Conservation (phyloP, 2,329 filamentous ascomycete genomes). For the Aspergillus quadrilineatus region DNA sequence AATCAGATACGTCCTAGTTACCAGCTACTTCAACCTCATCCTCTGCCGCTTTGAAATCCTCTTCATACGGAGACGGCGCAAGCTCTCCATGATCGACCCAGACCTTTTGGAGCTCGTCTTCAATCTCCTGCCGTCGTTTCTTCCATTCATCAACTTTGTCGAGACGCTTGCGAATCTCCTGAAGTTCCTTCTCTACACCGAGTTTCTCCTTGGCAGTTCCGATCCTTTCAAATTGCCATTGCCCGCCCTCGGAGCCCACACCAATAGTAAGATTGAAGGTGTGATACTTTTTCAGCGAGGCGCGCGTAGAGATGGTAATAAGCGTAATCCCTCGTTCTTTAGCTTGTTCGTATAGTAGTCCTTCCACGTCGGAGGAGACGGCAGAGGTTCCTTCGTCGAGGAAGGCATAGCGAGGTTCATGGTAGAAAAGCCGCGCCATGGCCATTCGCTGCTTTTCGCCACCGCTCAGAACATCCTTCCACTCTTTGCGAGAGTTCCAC, state of each 20-base stretch:
- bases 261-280: slow-evolving; percentile 86
- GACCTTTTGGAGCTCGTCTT: slow-evolving; percentile 70
- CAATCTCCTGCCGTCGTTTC: slow-evolving; percentile 73
- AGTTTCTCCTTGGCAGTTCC: slow-evolving; percentile 92
- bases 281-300: slow-evolving; percentile 93
- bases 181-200: slow-evolving; percentile 85
- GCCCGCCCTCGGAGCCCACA: slow-evolving; percentile 73
- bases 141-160: slow-evolving; percentile 84
- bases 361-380: slow-evolving; percentile 87
- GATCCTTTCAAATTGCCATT: slow-evolving; percentile 91
- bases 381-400: slow-evolving; percentile 95
- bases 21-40: slow-evolving; percentile 13
- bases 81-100: slow-evolving; percentile 53
- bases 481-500: slow-evolving; percentile 95
- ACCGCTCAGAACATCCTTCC: slow-evolving; percentile 96
- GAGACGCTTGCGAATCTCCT: slow-evolving; percentile 76
- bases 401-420: slow-evolving; percentile 91
- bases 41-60: slow-evolving; percentile 18
- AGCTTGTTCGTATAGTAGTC: slow-evolving; percentile 84
- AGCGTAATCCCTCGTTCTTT: slow-evolving; percentile 93
- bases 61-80: slow-evolving; percentile 37
- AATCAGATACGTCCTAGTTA: background rate
- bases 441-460: slow-evolving; percentile 97
- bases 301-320: slow-evolving; percentile 93
- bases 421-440: slow-evolving; percentile 86